Evolutionary conservation across 1,284 basidiomycete species (phyloP).

Genomic region (Psilocybe mexicana): DNA sequence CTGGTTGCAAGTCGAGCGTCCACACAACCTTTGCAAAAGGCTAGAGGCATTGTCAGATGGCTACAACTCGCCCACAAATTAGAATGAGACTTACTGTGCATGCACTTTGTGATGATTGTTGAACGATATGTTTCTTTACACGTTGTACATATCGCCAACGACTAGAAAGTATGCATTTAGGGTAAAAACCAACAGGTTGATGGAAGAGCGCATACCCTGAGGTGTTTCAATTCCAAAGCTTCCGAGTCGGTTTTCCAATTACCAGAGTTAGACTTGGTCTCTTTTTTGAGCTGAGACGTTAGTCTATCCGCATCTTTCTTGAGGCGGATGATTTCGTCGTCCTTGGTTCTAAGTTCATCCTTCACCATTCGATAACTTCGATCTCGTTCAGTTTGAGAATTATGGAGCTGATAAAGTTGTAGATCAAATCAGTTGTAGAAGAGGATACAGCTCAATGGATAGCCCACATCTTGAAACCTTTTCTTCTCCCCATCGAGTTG

Average conservation of each 20-base stretch:
- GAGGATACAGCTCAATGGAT: neutral
- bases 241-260: constrained; percentile 44
- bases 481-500: constrained; percentile 40
- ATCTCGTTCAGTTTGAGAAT: constrained; percentile 31
- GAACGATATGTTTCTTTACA: constrained; percentile 86
- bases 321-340: constrained; percentile 47
- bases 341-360: constrained; percentile 41
- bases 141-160: constrained; percentile 88
- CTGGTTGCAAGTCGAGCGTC: constrained; percentile 87
- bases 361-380: constrained; percentile 35
- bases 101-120: constrained; percentile 90
- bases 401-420: constrained; percentile 17
- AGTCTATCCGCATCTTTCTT: constrained; percentile 58
- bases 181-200: neutral
- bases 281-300: constrained; percentile 42
- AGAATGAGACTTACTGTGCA: constrained; percentile 74
- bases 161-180: constrained; percentile 43
- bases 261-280: constrained; percentile 28
- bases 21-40: constrained; percentile 89
- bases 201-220: constrained; percentile 51
- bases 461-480: constrained; percentile 32
- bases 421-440: neutral
- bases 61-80: neutral
- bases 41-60: constrained; percentile 38
- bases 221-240: constrained; percentile 54